These are phyloP conservation scores for Cladosporium colombiae DNA, from an alignment of 2,329 filamentous ascomycete species.

Conservation along the genomic window DNA sequence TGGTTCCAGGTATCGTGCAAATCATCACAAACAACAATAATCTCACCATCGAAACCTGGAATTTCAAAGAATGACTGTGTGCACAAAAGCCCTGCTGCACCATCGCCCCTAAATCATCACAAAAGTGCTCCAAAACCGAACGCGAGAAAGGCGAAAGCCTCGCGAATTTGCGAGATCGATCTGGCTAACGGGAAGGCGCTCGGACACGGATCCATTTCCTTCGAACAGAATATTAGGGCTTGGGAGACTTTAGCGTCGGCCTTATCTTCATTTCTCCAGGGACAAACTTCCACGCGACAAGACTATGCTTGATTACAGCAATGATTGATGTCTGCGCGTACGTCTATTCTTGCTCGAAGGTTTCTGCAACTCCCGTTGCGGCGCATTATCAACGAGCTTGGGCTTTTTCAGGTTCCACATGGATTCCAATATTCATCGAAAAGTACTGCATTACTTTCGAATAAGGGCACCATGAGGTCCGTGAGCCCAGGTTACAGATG, in stretches of 20 bases:
- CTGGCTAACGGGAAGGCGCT: neutral
- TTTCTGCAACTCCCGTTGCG: no score
- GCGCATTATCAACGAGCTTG: neutral
- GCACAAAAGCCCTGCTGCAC: no score
- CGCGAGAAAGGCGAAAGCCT: neutral
- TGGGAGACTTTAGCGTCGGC: neutral
- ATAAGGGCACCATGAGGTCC: neutral
- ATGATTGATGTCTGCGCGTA: neutral
- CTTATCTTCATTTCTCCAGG: no score
- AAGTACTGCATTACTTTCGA: neutral
- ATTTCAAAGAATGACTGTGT: neutral
- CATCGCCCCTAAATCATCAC: no score
- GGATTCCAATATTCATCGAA: neutral
- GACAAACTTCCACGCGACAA: neutral
- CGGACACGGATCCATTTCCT: neutral
- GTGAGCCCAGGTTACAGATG: neutral
- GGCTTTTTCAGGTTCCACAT: neutral
- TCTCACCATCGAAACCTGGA: neutral
- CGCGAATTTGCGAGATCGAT: neutral
- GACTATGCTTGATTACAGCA: neutral
- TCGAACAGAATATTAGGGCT: neutral
- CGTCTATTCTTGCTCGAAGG: neutral
- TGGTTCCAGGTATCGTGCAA: neutral
- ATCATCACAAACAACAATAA: neutral
- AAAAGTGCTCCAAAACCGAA: neutral